Percentiles rank a stretch among this genome's conserved stretches.
These are phyloP conservation scores for Boletellus ananiceps DNA, from an alignment of 768 basidiomycete genomes.

Conservation along the genomic window DNA sequence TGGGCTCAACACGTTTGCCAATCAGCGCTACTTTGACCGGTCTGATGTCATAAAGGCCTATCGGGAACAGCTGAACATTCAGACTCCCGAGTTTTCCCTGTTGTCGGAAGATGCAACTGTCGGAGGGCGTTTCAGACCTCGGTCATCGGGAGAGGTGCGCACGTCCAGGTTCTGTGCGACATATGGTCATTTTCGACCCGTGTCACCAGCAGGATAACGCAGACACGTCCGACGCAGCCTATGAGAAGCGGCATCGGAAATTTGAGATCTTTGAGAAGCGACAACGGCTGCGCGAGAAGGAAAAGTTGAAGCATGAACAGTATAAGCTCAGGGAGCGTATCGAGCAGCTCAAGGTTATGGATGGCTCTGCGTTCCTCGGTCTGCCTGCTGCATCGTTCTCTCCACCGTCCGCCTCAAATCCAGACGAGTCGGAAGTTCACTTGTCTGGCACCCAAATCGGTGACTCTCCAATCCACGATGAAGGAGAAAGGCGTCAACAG, in stretches of 20 bases:
- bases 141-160: slow-evolving; percentile 68
- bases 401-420: slow-evolving; percentile 20
- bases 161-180: not conserved
- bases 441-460: slow-evolving; percentile 36
- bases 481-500: slow-evolving; percentile 70
- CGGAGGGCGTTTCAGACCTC: slow-evolving; percentile 66
- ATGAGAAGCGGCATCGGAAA: slow-evolving; percentile 79
- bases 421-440: slow-evolving; percentile 25
- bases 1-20: slow-evolving; percentile 53
- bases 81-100: slow-evolving; percentile 67
- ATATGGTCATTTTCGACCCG: slow-evolving; percentile 8
- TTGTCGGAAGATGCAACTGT: slow-evolving; percentile 49
- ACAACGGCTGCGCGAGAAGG: slow-evolving; percentile 81
- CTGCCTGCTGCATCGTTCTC: slow-evolving; percentile 58
- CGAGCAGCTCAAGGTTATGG: slow-evolving; percentile 76
- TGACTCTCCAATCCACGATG: slow-evolving; percentile 38
- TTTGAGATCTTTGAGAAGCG: slow-evolving; percentile 86
- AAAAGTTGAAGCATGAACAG: slow-evolving; percentile 87
- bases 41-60: slow-evolving; percentile 72
- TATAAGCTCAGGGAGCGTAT: slow-evolving; percentile 89
- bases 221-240: slow-evolving; percentile 77
- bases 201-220: slow-evolving; percentile 39
- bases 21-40: slow-evolving; percentile 72
- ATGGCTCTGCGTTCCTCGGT: slow-evolving; percentile 60
- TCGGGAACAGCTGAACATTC: slow-evolving; percentile 64